Conservation (phyloP, 1,139 yeast species). For the Wickerhamomyces sp. region DNA sequence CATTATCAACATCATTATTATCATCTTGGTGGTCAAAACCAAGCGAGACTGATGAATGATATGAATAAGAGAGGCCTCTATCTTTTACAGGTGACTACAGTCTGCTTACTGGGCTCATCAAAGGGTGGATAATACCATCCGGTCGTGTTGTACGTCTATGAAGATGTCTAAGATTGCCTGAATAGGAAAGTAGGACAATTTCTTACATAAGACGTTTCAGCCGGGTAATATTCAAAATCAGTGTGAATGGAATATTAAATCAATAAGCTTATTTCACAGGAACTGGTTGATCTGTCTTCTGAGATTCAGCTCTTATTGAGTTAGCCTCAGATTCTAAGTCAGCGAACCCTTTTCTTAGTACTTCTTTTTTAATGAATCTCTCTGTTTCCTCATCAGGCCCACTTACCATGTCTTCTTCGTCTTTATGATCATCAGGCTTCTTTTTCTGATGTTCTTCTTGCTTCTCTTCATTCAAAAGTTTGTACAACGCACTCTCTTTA, state of each 20-base stretch:
- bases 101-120: no score
- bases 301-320: not conserved
- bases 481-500: constrained; percentile 64
- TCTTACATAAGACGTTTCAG: not conserved
- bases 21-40: no score
- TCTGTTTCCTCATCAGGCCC: constrained; percentile 10
- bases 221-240: not conserved
- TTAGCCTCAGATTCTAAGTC: constrained; percentile 10
- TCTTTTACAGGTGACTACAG: no score
- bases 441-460: constrained; percentile 6
- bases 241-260: not conserved
- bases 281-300: not conserved
- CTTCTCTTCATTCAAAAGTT: constrained; percentile 48
- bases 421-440: constrained; percentile 9
- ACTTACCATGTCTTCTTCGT: constrained; percentile 5
- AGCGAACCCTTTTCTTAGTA: constrained; percentile 16
- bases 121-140: no score
- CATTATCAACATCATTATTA: no score
- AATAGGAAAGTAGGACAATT: no score
- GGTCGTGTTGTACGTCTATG: no score
- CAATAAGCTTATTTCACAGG: not conserved
- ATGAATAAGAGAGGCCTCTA: no score
- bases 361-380: constrained; percentile 21
- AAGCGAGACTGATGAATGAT: no score
- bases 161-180: no score